phyloP scores from a whole-genome alignment of 495 filamentous ascomycete species.

The Penicillium cinerascens region DNA sequence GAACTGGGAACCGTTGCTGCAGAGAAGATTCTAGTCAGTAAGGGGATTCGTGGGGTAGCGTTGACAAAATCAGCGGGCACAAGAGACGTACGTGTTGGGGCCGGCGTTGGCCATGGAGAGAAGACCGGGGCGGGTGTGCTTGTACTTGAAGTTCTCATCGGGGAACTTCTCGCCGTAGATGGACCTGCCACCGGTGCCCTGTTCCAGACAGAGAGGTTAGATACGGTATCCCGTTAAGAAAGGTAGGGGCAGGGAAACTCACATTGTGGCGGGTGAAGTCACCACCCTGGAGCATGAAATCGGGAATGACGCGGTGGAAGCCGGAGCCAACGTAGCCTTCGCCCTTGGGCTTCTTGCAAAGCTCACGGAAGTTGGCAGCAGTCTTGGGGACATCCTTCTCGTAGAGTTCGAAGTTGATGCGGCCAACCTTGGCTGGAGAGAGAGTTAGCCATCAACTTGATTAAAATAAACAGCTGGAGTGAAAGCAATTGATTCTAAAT shows the following conservation, averaged over 20 bases:
- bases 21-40: constrained; percentile 1
- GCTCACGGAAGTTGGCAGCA: constrained; percentile 89
- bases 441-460: constrained; percentile 11
- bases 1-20: constrained; percentile 96
- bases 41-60: not conserved
- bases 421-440: constrained; percentile 64
- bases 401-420: constrained; percentile 89
- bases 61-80: not conserved
- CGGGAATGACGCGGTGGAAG: constrained; percentile 97
- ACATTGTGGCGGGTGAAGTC: constrained; percentile 95
- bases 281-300: constrained; percentile 99
- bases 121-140: constrained; percentile 84
- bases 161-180: constrained; percentile 98
- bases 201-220: constrained; percentile 10
- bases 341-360: constrained; percentile 92
- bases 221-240: not conserved
- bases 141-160: constrained; percentile 89
- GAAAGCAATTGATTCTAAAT: not conserved
- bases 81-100: constrained; percentile 63
- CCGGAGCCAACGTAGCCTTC: constrained; percentile 80
- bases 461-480: not conserved
- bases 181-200: constrained; percentile 88
- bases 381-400: constrained; percentile 88
- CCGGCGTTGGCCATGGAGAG: constrained; percentile 98
- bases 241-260: constrained; percentile 27